These are phyloP conservation scores for Aspergillus indologenus DNA, from an alignment of 495 filamentous ascomycete genomes.

Conservation along the genomic window DNA sequence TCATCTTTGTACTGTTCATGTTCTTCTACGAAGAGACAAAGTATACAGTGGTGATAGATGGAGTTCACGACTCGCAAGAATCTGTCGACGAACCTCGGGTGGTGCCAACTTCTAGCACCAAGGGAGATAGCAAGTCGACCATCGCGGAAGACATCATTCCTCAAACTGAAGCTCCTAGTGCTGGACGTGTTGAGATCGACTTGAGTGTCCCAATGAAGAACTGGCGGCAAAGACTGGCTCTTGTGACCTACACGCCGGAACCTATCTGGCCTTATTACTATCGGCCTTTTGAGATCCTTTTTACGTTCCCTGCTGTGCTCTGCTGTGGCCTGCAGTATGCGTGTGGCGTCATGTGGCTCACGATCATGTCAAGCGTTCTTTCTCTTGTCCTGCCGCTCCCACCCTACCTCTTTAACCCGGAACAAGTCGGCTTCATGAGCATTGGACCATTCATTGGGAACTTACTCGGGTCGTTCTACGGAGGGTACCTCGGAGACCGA, in stretches of 20 bases:
- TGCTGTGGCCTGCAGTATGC: slow-evolving; percentile 41
- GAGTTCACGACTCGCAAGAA: neutral
- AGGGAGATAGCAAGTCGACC: slow-evolving; percentile 9
- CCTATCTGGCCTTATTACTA: slow-evolving; percentile 35
- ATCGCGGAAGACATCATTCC: neutral
- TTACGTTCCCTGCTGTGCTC: slow-evolving; percentile 39
- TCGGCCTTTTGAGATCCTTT: slow-evolving; percentile 30
- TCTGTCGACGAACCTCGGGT: slow-evolving; percentile 6
- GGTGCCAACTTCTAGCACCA: neutral
- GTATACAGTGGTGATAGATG: slow-evolving; percentile 25
- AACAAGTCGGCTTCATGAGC: slow-evolving; percentile 40
- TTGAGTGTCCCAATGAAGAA: slow-evolving; percentile 23
- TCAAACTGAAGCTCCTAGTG: slow-evolving; percentile 9
- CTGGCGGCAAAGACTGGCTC: slow-evolving; percentile 26
- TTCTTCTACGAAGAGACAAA: slow-evolving; percentile 38
- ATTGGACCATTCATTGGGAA: slow-evolving; percentile 41
- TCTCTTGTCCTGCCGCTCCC: slow-evolving; percentile 34
- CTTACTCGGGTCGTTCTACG: slow-evolving; percentile 35
- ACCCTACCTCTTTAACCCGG: slow-evolving; percentile 41
- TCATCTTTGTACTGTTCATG: slow-evolving; percentile 28
- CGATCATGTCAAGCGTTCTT: slow-evolving; percentile 30
- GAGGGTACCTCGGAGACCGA: slow-evolving; percentile 40
- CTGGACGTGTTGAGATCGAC: slow-evolving; percentile 26
- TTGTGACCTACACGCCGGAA: slow-evolving; percentile 27
- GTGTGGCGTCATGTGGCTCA: slow-evolving; percentile 34